Evolutionary conservation across 2,329 filamentous ascomycete genomes (phyloP).

Genomic region (Escovopsis sp.): DNA sequence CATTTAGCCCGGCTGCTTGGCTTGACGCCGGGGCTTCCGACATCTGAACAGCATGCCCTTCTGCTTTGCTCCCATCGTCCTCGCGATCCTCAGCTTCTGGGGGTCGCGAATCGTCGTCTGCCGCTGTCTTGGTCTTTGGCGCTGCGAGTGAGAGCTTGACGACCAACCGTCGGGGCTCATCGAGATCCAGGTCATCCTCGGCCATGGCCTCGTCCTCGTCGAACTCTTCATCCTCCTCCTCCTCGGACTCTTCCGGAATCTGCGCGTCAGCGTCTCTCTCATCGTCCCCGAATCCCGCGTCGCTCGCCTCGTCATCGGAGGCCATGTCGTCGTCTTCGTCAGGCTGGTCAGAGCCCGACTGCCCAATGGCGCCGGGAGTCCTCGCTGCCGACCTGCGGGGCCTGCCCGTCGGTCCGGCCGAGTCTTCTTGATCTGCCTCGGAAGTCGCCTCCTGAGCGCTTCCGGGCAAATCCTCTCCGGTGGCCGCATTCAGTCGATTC

Average conservation of each 20-base stretch:
- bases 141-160: conserved; percentile 52
- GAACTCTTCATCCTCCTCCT: conserved; percentile 44
- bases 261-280: conserved; percentile 57
- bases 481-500: conserved; percentile 49
- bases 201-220: conserved; percentile 42
- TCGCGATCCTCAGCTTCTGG: conserved; percentile 10
- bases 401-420: conserved; percentile 30
- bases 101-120: conserved; percentile 1
- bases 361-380: conserved; percentile 36
- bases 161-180: conserved; percentile 46
- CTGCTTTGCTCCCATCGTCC: conserved; percentile 5
- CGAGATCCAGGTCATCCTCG: conserved; percentile 34
- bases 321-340: conserved; percentile 35
- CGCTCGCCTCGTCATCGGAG: conserved; percentile 52
- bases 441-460: conserved; percentile 32
- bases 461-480: conserved; percentile 30
- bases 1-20: neutral
- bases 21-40: conserved; percentile 11
- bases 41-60: conserved; percentile 12
- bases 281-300: conserved; percentile 63
- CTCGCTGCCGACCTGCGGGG: conserved; percentile 36
- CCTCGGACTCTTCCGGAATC: conserved; percentile 44
- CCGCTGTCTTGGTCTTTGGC: conserved; percentile 19
- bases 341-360: conserved; percentile 22
- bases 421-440: conserved; percentile 24